Evolutionary conservation across 208 protist species (phyloP), one percentile per base, ranked within the genome.

Genomic region (Crithidia sp.): DNA sequence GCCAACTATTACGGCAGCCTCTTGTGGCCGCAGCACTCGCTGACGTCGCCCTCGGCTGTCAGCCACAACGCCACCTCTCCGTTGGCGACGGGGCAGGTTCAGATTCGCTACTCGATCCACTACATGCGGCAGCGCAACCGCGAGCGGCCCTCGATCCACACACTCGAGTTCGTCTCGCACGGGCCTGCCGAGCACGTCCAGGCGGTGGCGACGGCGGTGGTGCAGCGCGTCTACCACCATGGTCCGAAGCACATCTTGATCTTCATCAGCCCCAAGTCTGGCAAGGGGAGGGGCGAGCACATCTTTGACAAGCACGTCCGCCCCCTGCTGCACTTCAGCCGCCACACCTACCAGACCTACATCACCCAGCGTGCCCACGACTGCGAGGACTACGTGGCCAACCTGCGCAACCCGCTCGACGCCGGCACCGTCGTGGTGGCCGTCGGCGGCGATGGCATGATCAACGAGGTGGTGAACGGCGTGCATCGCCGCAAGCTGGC

Each of bases 371-470:
- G 82, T 43, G 83, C 84, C 17, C 83, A 88, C 74, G 83, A 96
- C 67, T 91, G 85, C 66, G 92, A 96, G 77, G 88, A 94, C 79
- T 94, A 83, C 66, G 59, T 94, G 45, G 89, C 92, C n/a, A 76
- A 95, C 67, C 53, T 87, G 7, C n/a, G 47, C 44, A 88, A 93
- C 67, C 67, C 71, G 9, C 62, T 96, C 47, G 60, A 79, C 76
- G 56, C 45, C 19, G 40, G 78, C 53, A 72, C 80, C 67, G 92
- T 96, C 43, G 79, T 93, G 53, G 83, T 85, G 3, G 74, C 65
- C 62, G 87, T 89, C 28, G 92, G 92, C 43, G 92, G 92, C 4
- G 92, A 96, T 60, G 92, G 92, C 16, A 96, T 95, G 84, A 64
- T 92, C 44, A 77, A 96, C 71, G 92, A 96, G 80, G 67, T 77